Evolutionary conservation across 2,329 filamentous ascomycete species (phyloP).

Genomic region (Huntiella savannae): DNA sequence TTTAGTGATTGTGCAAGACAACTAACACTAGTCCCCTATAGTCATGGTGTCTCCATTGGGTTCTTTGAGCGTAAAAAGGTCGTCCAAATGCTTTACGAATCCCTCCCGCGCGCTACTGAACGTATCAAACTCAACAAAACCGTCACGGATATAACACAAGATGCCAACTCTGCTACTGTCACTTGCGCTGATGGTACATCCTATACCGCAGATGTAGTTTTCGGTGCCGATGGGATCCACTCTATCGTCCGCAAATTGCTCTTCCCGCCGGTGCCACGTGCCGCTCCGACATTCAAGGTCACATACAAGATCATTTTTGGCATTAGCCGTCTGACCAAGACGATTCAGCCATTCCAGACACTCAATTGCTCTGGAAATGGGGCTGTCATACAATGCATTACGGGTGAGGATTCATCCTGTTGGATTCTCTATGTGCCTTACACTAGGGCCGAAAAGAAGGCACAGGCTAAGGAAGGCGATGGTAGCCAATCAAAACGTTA

Average conservation of each 20-base stretch:
- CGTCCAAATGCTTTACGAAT: constrained; percentile 13
- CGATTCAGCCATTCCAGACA: neutral
- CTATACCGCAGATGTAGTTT: constrained; percentile 20
- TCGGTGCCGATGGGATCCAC: constrained; percentile 25
- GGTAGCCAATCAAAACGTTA: neutral
- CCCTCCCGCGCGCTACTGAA: constrained; percentile 12
- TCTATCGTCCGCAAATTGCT: constrained; percentile 17
- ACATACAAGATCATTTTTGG: constrained; percentile 1
- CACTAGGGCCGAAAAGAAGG: neutral
- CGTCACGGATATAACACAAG: constrained; percentile 12
- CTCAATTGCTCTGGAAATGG: neutral
- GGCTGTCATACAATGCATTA: neutral
- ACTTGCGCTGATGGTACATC: constrained; percentile 18
- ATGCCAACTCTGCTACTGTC: constrained; percentile 15
- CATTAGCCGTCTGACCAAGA: neutral
- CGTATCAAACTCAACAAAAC: constrained; percentile 13
- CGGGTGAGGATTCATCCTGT: neutral
- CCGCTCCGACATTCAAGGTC: neutral
- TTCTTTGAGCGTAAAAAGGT: constrained; percentile 14
- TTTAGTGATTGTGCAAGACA: neutral
- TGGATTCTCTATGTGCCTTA: constrained; percentile 7
- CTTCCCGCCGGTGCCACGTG: neutral
- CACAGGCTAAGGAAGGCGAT: neutral
- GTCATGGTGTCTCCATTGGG: constrained; percentile 14
- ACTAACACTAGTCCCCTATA: neutral